A percentile compares a stretch with the other conserved stretches of the same genome.
These are phyloP conservation scores for Podospora pseudocomata DNA, from an alignment of 495 filamentous ascomycete genomes.

Conservation along the genomic window DNA sequence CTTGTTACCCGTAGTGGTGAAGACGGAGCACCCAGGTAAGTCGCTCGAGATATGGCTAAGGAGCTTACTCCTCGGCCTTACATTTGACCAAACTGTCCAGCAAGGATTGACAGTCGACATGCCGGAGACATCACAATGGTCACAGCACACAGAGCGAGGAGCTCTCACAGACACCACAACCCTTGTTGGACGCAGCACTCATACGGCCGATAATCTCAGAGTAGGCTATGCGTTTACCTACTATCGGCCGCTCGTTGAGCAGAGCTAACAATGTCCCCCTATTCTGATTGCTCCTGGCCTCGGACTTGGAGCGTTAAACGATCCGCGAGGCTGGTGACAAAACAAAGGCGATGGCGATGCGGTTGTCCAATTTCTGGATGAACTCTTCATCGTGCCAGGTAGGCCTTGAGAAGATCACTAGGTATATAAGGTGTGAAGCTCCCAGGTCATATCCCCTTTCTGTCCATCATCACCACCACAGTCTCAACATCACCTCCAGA, in stretches of 20 bases:
- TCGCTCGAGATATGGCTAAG: not conserved
- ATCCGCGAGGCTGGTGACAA: not conserved
- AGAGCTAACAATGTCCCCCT: not conserved
- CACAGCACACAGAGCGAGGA: not conserved
- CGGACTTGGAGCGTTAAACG: not conserved
- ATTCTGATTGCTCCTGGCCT: not conserved
- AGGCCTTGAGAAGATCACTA: not conserved
- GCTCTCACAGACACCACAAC: not conserved
- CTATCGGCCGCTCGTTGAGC: not conserved
- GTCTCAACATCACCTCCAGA: not conserved
- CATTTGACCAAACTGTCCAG: not conserved
- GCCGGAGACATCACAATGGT: not conserved
- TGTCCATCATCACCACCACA: not conserved
- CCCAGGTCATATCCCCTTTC: not conserved
- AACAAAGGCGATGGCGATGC: not conserved
- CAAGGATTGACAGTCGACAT: not conserved
- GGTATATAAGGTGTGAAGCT: not conserved
- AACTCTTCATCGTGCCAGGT: not conserved
- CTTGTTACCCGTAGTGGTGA: not conserved
- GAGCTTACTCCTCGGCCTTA: not conserved
- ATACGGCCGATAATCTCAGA: not conserved
- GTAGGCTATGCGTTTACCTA: not conserved
- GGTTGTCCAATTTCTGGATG: not conserved
- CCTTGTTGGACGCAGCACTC: not conserved
- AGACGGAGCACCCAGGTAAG: not conserved